Evolutionary conservation across 495 filamentous ascomycete species (phyloP).

Genomic region (Penicillium riverlandense): DNA sequence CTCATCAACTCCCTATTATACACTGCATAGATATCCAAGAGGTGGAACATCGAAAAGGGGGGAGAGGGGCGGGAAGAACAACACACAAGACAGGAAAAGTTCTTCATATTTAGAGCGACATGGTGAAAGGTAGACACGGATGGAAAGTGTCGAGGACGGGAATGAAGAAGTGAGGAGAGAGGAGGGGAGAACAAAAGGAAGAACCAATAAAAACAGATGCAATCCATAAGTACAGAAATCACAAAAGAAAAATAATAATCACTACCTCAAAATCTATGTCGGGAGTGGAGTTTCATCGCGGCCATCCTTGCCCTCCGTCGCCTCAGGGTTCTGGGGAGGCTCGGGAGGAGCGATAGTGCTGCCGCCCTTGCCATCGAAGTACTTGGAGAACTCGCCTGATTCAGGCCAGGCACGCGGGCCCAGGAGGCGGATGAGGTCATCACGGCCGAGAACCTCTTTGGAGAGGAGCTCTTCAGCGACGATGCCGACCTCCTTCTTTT

Average conservation of each 20-base stretch:
- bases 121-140: background rate
- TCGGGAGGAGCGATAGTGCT: conserved; percentile 52
- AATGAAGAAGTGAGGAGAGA: conserved; percentile 2
- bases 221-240: conserved; percentile 36
- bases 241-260: conserved; percentile 15
- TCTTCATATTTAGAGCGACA: background rate
- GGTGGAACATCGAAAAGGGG: background rate
- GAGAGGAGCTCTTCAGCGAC: conserved; percentile 87
- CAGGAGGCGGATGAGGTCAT: conserved; percentile 84
- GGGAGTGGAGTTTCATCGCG: conserved; percentile 37
- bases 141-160: background rate
- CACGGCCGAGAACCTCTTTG: conserved; percentile 85
- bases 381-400: conserved; percentile 83
- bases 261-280: conserved; percentile 19
- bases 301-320: conserved; percentile 33
- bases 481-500: conserved; percentile 80
- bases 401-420: conserved; percentile 78
- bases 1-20: conserved; percentile 4
- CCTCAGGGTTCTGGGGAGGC: conserved; percentile 29
- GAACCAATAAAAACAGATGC: conserved; percentile 16
- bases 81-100: conserved; percentile 1
- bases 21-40: conserved; percentile 1
- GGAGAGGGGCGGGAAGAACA: background rate
- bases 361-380: conserved; percentile 57
- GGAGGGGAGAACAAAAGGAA: conserved; percentile 16